Conservation (phyloP, 2,329 filamentous ascomycete genomes). For the Trichoderma gracile region DNA sequence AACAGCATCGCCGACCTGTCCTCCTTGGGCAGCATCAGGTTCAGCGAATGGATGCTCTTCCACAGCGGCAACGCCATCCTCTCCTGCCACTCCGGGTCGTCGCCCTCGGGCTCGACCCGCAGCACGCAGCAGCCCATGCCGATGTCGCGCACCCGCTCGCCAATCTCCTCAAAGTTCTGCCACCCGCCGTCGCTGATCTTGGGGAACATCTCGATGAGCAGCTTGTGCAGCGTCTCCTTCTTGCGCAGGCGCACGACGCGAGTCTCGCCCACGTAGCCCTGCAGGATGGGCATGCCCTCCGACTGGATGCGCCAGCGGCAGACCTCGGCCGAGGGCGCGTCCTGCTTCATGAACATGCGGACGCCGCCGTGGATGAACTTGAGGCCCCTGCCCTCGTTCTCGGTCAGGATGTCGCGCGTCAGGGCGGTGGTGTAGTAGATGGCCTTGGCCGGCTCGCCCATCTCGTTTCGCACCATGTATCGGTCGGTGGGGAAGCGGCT, state of each 20-base stretch:
- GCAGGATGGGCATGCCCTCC: conserved; percentile 87
- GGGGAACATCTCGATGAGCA: conserved; percentile 96
- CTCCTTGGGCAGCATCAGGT: conserved; percentile 98
- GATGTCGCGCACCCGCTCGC: conserved; percentile 75
- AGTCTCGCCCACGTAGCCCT: conserved; percentile 81
- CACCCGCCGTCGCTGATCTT: conserved; percentile 75
- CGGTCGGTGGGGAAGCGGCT: conserved; percentile 82
- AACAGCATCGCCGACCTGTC: conserved; percentile 90
- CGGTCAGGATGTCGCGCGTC: conserved; percentile 77
- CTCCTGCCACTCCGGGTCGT: conserved; percentile 64
- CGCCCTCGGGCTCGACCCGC: conserved; percentile 72
- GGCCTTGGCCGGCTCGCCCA: conserved; percentile 84
- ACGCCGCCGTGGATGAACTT: conserved; percentile 97
- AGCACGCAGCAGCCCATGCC: conserved; percentile 91
- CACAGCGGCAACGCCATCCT: conserved; percentile 88
- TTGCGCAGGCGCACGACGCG: conserved; percentile 74
- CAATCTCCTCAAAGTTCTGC: conserved; percentile 81
- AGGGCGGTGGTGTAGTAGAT: conserved; percentile 94
- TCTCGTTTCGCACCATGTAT: conserved; percentile 94
- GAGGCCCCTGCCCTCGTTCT: conserved; percentile 87
- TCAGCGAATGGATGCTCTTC: conserved; percentile 88
- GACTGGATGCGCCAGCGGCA: conserved; percentile 95
- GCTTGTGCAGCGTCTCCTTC: conserved; percentile 75
- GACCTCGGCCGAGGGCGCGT: conserved; percentile 80
- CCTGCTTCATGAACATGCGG: conserved; percentile 99